Evolutionary conservation across 2,329 filamentous ascomycete species (phyloP), one percentile per base, ranked within the genome.

Genomic region (Ophiocordyceps camponoti-rufipedis): DNA sequence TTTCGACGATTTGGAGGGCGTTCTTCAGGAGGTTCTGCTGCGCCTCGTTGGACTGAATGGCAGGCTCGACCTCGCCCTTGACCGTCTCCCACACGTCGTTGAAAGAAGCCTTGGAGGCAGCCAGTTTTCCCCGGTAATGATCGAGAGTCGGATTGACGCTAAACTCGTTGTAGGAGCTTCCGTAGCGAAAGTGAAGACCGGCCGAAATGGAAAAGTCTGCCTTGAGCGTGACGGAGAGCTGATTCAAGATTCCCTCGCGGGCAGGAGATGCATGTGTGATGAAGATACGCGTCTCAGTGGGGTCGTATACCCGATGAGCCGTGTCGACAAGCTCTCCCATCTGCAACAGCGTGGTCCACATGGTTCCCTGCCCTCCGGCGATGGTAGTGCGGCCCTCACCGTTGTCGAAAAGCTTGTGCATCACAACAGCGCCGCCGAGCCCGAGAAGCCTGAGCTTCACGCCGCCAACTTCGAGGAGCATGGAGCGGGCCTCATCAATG

Each of bases 71-170:
- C 62, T 98, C 91, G 44, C 80, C 74, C 67, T 94, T 94, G 56
- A 98, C 91, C 1, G 91, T 98, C 63, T 98, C 91, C 91, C 91
- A 98, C 8, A 98, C 91, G 62, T 98, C 91, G 60, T 93, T 94
- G 70, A 98, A 98, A 0, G 91, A 96, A 1, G 91, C 89, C 66
- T 95, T 96, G 44, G 89, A 96, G 12, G 91, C 91, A 44, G 91
- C 89, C 46, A 98, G 79, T 72, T 98, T 98, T 59, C 91, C 93
- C 48, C 93, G 86, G 65, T 98, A 98, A 66, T 98, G 91, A 56
- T 98, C 91, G 46, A 98, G 72, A 0, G 89, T 95, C 3, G 91
- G 93, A 62, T 98, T 98, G 58, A 98, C 91, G 52, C 88, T 95
- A 67, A 98, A 98, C 62, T 98, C 93, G 65, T 98, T 98, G 73